These are phyloP conservation scores for Trichoderma virens DNA, from an alignment of 495 filamentous ascomycete species.

Conservation along the genomic window DNA sequence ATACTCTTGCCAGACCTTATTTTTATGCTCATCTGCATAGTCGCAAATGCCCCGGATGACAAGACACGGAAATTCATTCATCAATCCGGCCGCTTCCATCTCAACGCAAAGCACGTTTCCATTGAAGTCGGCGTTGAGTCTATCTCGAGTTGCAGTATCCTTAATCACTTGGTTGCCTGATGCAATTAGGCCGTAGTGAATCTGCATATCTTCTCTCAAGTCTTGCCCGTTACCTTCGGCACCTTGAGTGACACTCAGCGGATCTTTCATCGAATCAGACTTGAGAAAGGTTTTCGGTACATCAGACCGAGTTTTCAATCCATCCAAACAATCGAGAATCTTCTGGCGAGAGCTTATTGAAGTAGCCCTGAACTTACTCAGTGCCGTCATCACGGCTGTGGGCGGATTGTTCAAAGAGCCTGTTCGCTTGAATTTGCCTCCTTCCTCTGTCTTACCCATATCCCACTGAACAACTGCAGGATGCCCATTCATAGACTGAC, in stretches of 20 bases:
- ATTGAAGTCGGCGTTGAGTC: neutral
- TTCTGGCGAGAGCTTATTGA: slow-evolving; percentile 15
- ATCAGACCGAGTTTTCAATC: slow-evolving; percentile 18
- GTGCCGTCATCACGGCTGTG: slow-evolving; percentile 18
- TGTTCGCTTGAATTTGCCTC: slow-evolving; percentile 28
- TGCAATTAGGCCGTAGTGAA: neutral
- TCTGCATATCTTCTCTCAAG: slow-evolving; percentile 12
- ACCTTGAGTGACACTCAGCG: slow-evolving; percentile 5
- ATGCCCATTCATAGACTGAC: slow-evolving; percentile 9
- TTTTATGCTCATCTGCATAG: slow-evolving; percentile 31
- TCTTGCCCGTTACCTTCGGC: slow-evolving; percentile 18
- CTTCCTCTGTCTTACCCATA: slow-evolving; percentile 27
- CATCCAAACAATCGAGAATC: slow-evolving; percentile 19
- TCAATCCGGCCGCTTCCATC: no score
- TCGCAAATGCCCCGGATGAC: slow-evolving; percentile 31
- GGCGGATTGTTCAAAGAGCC: slow-evolving; percentile 20
- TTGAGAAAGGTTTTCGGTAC: slow-evolving; percentile 17
- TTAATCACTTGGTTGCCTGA: neutral
- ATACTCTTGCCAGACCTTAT: slow-evolving; percentile 27
- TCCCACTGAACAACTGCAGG: slow-evolving; percentile 35
- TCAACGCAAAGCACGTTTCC: slow-evolving; percentile 35
- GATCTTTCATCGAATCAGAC: slow-evolving; percentile 22
- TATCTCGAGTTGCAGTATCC: neutral
- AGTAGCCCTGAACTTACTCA: slow-evolving; percentile 16
- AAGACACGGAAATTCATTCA: slow-evolving; percentile 26